Conservation (phyloP, 2,329 filamentous ascomycete genomes). For the Dactylonectria macrodidyma region DNA sequence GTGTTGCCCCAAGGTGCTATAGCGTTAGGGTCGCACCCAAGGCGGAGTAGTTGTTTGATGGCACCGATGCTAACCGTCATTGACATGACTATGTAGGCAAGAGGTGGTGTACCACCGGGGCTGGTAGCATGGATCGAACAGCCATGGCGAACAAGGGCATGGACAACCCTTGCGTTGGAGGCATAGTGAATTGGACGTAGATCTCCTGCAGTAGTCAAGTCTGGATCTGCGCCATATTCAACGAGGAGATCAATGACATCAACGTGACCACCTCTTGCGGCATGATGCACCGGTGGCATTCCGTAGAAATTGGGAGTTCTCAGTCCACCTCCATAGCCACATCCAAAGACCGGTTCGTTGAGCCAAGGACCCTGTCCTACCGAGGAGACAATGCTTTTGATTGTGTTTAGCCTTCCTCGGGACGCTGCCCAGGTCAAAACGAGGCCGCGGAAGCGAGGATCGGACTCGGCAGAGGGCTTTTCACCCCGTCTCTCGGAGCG, state of each 20-base stretch:
- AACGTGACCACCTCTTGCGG: slow-evolving; percentile 19
- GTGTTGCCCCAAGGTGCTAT: not conserved
- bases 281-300: slow-evolving; percentile 25
- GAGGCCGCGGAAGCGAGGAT: slow-evolving; percentile 19
- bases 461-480: not conserved
- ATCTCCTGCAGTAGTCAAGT: not conserved
- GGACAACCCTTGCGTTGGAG: slow-evolving; percentile 8
- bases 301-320: slow-evolving; percentile 9
- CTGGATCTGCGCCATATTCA: slow-evolving; percentile 17
- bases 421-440: slow-evolving; percentile 24
- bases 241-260: slow-evolving; percentile 18
- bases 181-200: slow-evolving; percentile 29
- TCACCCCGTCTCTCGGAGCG: not conserved
- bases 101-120: not conserved
- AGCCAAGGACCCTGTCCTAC: slow-evolving; percentile 10
- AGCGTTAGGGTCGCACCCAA: slow-evolving; percentile 18
- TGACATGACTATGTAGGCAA: slow-evolving; percentile 4
- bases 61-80: not conserved
- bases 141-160: slow-evolving; percentile 21
- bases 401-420: slow-evolving; percentile 9
- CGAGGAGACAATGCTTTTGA: slow-evolving; percentile 3
- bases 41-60: slow-evolving; percentile 5
- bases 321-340: slow-evolving; percentile 2
- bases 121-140: slow-evolving; percentile 11
- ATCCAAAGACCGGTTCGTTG: slow-evolving; percentile 21